Evolutionary conservation across 495 filamentous ascomycete genomes (phyloP), one percentile per base, ranked within the genome.

Genomic region (Chaetomium fimeti): DNA sequence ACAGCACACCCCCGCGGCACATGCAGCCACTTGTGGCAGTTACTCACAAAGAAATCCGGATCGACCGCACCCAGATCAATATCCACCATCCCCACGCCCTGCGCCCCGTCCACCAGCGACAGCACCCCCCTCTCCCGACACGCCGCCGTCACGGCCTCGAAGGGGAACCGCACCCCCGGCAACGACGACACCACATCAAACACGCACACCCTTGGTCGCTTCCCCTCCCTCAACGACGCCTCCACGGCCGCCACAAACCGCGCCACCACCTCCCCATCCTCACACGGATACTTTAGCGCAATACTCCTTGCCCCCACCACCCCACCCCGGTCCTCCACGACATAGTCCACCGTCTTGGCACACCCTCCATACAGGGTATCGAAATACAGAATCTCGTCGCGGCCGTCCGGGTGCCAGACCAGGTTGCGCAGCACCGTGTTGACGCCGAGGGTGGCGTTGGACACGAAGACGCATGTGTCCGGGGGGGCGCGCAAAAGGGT

Each of bases 21-120:
- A 68, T 86, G 90, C 18, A 97, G 83, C 93, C 93, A 98, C 80
- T 97, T 98, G 76, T 97, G 91, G 68, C 85, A 86, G 71, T 96
- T 97, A 25, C 80, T 86, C 11, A 91, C 83, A 65, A 96, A 87
- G 74, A 97, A 97, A 66, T 97, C 92, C 0, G 90, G 86, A 42
- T 87, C 80, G n/a, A 91, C 73, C 25, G 66, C 71, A 0, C 68
- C 68, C 24, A 97, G 76, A 67, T 92, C 22, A 18, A 97, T 75
- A 2, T 78, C 78, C 22, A 96, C 82, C 60, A 92, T 87, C 1
- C 93, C 93, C 38, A 96, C 77, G 5, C 89, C 89, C 72, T 96
- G 92, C 5, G 91, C 92, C 3, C 81, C 92, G 69, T 96, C 92
- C n/a, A 96, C 76, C 24, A 88, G 71, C 12, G 79, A 79, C 77